Conservation (phyloP, 441 rosid species). For the Populus hybrid region DNA sequence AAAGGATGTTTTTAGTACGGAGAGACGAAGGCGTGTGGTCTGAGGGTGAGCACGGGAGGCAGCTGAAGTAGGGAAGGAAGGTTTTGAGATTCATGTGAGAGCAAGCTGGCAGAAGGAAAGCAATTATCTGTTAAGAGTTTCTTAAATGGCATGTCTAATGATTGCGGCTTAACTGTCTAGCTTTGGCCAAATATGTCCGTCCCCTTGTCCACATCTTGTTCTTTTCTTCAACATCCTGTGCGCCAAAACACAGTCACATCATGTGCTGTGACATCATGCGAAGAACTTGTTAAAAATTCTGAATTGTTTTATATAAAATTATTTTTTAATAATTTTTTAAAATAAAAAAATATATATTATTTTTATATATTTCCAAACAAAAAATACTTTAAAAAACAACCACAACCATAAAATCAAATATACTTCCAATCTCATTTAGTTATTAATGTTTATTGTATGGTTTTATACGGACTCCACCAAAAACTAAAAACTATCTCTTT, state of each 20-base stretch:
- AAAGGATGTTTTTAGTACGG: neutral
- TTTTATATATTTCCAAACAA: no score
- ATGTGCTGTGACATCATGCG: no score
- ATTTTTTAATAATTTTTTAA: no score
- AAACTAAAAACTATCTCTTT: no score
- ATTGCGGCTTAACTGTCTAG: neutral
- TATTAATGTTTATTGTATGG: no score
- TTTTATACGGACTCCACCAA: no score
- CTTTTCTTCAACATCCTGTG: neutral
- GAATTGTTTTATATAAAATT: no score
- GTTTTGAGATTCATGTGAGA: slow-evolving; percentile 3
- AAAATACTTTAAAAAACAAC: no score
- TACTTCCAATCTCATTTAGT: no score
- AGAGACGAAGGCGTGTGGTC: neutral
- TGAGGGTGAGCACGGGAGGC: neutral
- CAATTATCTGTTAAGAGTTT: neutral
- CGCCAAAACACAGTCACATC: neutral
- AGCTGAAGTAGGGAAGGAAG: neutral
- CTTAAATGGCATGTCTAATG: neutral
- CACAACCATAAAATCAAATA: no score
- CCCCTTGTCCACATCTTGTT: neutral
- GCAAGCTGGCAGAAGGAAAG: neutral
- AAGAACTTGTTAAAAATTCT: no score
- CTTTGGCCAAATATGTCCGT: neutral
- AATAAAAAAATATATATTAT: no score